phyloP scores from a whole-genome alignment of 331 rosid genomes.

The Malus hybrid region DNA sequence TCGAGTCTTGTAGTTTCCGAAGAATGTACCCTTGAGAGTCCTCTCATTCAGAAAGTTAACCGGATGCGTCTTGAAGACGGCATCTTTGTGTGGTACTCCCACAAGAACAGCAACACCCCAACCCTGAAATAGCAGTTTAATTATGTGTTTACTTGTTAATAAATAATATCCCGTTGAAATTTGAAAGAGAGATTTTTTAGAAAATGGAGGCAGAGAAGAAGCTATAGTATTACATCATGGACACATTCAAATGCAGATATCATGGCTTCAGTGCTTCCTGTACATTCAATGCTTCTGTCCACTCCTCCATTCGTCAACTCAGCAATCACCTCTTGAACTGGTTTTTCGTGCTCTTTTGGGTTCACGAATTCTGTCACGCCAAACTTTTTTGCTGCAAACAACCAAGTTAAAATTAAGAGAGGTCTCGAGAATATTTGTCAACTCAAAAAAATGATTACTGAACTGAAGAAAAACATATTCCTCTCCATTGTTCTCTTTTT shows the following conservation, averaged over 20 bases:
- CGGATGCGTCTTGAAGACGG: conserved; percentile 2
- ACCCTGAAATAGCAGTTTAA: conserved; percentile 9
- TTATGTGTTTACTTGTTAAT: background rate
- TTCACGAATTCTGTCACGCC: conserved; percentile 21
- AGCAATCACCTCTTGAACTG: conserved; percentile 25
- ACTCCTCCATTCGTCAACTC: conserved; percentile 24
- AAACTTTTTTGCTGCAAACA: conserved; percentile 15
- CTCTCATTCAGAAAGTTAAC: conserved; percentile 21
- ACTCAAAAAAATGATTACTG: too few species aligned
- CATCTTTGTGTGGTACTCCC: conserved; percentile 15
- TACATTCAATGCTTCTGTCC: conserved; percentile 21
- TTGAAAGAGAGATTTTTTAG: background rate
- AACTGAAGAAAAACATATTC: too few species aligned
- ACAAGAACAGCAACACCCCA: conserved; percentile 36
- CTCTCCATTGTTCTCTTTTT: background rate
- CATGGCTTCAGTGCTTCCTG: conserved; percentile 18
- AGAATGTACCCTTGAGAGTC: conserved; percentile 33
- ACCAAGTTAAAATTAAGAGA: background rate
- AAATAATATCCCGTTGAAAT: background rate
- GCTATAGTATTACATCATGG: conserved; percentile 26
- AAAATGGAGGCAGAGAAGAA: background rate
- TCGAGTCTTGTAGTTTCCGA: conserved; percentile 28
- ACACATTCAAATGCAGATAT: conserved; percentile 33
- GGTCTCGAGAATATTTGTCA: background rate
- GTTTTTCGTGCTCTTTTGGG: conserved; percentile 19